Percentiles rank a stretch among this genome's conserved stretches.
Conservation (phyloP, 2,329 filamentous ascomycete genomes). For the Xylaria sp. region DNA sequence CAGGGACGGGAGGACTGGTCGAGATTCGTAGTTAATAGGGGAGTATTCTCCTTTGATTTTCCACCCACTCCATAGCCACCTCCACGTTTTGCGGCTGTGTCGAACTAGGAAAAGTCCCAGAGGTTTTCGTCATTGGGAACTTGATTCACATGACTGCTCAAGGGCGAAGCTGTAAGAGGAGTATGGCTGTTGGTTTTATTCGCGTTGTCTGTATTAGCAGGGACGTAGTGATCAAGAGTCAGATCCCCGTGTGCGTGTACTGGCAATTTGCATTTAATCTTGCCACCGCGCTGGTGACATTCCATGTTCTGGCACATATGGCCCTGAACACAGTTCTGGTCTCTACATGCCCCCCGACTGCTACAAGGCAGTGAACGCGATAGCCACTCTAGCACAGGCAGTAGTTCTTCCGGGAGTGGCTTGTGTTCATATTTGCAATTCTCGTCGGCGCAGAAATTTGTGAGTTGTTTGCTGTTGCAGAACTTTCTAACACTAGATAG, state of each 20-base stretch:
- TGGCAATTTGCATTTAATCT: conserved; percentile 45
- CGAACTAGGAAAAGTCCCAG: conserved; percentile 22
- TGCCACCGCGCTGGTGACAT: conserved; percentile 48
- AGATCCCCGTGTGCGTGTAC: conserved; percentile 41
- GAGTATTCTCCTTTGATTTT: conserved; percentile 3
- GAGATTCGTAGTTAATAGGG: conserved; percentile 2
- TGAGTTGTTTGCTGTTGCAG: conserved; percentile 47
- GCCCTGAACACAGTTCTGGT: conserved; percentile 43
- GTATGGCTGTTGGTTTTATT: conserved; percentile 9
- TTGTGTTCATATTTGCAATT: conserved; percentile 47
- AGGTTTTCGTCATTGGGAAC: not conserved
- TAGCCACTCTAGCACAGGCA: conserved; percentile 43
- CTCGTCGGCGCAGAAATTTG: conserved; percentile 39
- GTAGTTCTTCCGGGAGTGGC: conserved; percentile 41
- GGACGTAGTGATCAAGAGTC: conserved; percentile 12
- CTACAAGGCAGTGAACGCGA: conserved; percentile 47
- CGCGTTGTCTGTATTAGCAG: not conserved
- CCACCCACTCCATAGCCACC: not conserved
- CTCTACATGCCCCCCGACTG: conserved; percentile 44
- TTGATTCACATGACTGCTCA: conserved; percentile 19
- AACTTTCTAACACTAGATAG: conserved; percentile 40
- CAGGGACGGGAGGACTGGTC: not conserved
- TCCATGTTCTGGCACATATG: conserved; percentile 49
- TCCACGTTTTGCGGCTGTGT: conserved; percentile 14
- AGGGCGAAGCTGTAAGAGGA: conserved; percentile 2